phyloP scores from a whole-genome alignment of 805 yeast genomes.

The Wickerhamomyces bovis region DNA sequence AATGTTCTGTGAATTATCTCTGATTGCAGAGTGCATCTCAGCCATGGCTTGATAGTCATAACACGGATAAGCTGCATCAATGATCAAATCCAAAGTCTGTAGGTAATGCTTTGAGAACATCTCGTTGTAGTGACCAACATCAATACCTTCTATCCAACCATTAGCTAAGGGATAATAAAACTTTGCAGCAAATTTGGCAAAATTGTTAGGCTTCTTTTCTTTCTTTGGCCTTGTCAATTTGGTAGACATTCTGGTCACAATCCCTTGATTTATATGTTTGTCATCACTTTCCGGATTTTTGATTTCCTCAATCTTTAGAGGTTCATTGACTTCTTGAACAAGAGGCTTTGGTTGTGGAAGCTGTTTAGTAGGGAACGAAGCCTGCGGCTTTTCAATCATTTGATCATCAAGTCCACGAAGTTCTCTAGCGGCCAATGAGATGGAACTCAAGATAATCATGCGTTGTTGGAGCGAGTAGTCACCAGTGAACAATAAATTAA shows the following conservation, averaged over 20 bases:
- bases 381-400: slow-evolving; percentile 33
- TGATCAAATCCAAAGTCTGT: slow-evolving; percentile 38
- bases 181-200: slow-evolving; percentile 31
- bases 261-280: slow-evolving; percentile 9
- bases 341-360: slow-evolving; percentile 18
- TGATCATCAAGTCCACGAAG: slow-evolving; percentile 57
- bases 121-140: slow-evolving; percentile 47
- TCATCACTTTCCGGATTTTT: slow-evolving; percentile 3
- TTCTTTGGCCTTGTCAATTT: slow-evolving; percentile 22
- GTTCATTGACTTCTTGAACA: slow-evolving; percentile 8
- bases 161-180: slow-evolving; percentile 50
- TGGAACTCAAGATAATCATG: slow-evolving; percentile 56
- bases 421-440: slow-evolving; percentile 70
- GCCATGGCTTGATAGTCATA: slow-evolving; percentile 32
- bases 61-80: slow-evolving; percentile 44
- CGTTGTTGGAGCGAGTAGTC: slow-evolving; percentile 83
- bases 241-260: slow-evolving; percentile 28
- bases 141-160: slow-evolving; percentile 49
- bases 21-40: slow-evolving; percentile 23
- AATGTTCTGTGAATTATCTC: slow-evolving; percentile 9
- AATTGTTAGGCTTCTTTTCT: slow-evolving; percentile 22
- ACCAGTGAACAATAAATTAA: slow-evolving; percentile 49
- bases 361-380: slow-evolving; percentile 29
- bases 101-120: slow-evolving; percentile 47
- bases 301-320: slow-evolving; percentile 15